phyloP scores from a whole-genome alignment of 371 early-diverging fungal species.

The Nematocida ausubeli region DNA sequence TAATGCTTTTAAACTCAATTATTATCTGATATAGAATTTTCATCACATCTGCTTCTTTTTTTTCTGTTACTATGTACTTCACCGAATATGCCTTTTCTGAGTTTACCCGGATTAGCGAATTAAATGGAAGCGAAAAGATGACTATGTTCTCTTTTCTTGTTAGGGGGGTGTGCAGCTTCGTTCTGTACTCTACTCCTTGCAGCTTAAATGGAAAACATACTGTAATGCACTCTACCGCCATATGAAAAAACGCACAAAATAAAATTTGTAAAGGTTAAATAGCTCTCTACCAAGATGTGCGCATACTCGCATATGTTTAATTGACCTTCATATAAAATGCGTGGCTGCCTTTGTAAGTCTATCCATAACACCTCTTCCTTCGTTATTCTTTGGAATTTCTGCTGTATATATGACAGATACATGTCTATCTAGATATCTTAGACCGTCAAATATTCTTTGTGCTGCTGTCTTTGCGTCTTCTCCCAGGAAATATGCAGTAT shows the following conservation, averaged over 20 bases:
- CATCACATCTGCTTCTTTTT: neutral
- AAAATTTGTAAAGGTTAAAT: too few species aligned
- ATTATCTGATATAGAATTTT: neutral
- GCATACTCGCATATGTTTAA: too few species aligned
- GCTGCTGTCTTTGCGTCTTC: conserved; percentile 70
- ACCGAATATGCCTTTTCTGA: conserved; percentile 35
- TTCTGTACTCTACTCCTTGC: conserved; percentile 6
- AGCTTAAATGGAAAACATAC: conserved; percentile 32
- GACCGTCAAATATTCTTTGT: conserved; percentile 74
- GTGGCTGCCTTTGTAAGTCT: conserved; percentile 81
- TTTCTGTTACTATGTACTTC: neutral
- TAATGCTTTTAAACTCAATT: conserved; percentile 42
- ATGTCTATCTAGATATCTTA: conserved; percentile 76
- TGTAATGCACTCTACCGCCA: neutral
- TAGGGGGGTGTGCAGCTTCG: neutral
- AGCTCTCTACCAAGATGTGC: too few species aligned
- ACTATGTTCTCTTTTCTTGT: conserved; percentile 38
- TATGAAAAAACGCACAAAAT: neutral
- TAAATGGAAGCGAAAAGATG: conserved; percentile 26
- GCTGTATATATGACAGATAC: conserved; percentile 77
- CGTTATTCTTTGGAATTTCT: conserved; percentile 71
- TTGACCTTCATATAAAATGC: conserved; percentile 24
- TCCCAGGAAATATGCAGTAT: conserved; percentile 54
- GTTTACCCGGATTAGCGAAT: conserved; percentile 3
- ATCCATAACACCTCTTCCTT: conserved; percentile 95